Evolutionary conservation across 805 yeast genomes (phyloP).

Genomic region (Candida dajiaensis): DNA sequence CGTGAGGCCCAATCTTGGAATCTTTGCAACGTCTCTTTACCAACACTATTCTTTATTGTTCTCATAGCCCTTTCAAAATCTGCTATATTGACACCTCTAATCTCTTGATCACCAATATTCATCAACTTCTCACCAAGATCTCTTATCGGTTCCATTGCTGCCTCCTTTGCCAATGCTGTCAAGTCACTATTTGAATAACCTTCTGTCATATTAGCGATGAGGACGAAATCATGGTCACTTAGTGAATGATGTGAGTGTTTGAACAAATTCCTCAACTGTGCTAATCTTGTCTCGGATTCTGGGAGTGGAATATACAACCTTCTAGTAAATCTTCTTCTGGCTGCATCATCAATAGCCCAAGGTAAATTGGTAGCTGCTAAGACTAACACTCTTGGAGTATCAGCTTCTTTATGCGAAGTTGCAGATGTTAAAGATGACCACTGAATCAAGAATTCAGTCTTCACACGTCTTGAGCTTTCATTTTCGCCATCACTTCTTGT

Average conservation of each 20-base stretch:
- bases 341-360: conserved; percentile 97
- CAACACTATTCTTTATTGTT: conserved; percentile 84
- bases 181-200: conserved; percentile 93
- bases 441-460: conserved; percentile 88
- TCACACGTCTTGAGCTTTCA: conserved; percentile 84
- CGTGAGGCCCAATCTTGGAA: conserved; percentile 87
- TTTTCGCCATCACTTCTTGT: conserved; percentile 68
- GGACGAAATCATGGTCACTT: conserved; percentile 53
- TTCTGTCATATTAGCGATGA: conserved; percentile 59
- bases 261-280: conserved; percentile 64
- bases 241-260: conserved; percentile 68
- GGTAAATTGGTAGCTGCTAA: conserved; percentile 95
- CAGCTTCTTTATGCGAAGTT: conserved; percentile 50
- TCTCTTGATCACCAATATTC: conserved; percentile 60
- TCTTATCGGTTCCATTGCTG: conserved; percentile 96
- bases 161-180: conserved; percentile 90
- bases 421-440: conserved; percentile 93
- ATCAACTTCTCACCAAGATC: conserved; percentile 82
- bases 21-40: conserved; percentile 66
- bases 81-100: conserved; percentile 63
- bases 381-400: conserved; percentile 68
- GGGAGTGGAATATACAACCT: conserved; percentile 94
- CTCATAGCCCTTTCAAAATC: conserved; percentile 76
- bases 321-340: conserved; percentile 86
- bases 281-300: conserved; percentile 71